Evolutionary conservation across 805 yeast genomes (phyloP), one percentile per base, ranked within the genome.

Genomic region (Brettanomyces bruxellensis): DNA sequence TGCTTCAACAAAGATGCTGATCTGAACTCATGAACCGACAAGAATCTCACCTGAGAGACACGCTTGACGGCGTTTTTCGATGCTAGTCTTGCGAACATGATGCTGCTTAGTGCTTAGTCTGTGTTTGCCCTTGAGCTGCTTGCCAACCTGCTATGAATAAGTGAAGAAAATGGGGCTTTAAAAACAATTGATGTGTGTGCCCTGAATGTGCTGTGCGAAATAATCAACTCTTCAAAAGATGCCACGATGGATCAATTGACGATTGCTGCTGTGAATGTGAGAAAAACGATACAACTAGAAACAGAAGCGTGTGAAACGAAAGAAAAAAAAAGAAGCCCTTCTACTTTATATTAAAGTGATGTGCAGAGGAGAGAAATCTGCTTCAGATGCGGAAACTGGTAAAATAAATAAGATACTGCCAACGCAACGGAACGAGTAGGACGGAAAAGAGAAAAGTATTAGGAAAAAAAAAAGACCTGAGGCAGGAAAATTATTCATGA

Each of bases 11-110:
- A 70, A 51, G 84, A 85, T 45, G 98, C 96, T 32, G 97, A 86
- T 68, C 97, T 87, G 80, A 69, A 93, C 71, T 93, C 99, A 64
- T 93, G 99, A 56, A 93, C 80, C 14, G 97, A 89, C 58, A 93
- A 73, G 71, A 72, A 73, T 76, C 99, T 87, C 25, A 54, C 55
- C 54, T 61, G 66, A 32, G 54, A 48, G 38, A 53, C 44, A 47
- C 55, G 45, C 40, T 48, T 24, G 34, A 35, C 53, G 41, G 53
- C 41, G 45, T 48, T 47, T 41, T 49, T 58, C 45, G 50, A 41
- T 34, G 55, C 36, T 9, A 57, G 24, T 55, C 55, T 56, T 34
- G 60, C 47, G 44, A 57, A 54, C 61, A 57, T 57, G 25, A 43
- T 45, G 11, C 7, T 28, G 32, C 7, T 28, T 28, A 9, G 32